Evolutionary conservation across 495 filamentous ascomycete genomes (phyloP).

Genomic region (Penicillium cinerascens): DNA sequence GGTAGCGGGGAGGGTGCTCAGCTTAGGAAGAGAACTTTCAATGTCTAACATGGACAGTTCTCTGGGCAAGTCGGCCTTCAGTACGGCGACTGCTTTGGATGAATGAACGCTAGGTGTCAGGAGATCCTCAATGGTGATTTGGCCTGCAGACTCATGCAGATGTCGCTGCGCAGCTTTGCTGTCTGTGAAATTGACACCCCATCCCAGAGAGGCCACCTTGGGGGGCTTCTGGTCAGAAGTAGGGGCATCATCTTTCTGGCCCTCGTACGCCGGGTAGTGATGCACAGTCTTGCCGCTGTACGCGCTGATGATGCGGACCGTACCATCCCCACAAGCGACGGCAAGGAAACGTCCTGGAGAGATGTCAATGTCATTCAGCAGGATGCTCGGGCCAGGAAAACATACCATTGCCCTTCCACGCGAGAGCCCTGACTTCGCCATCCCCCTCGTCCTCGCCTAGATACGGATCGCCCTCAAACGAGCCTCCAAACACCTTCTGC

Average conservation of each 20-base stretch:
- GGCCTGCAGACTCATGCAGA: slow-evolving; percentile 39
- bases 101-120: slow-evolving; percentile 36
- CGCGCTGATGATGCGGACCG: slow-evolving; percentile 65
- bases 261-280: slow-evolving; percentile 47
- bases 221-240: slow-evolving; percentile 23
- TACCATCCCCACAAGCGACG: slow-evolving; percentile 71
- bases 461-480: slow-evolving; percentile 45
- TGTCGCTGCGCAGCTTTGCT: slow-evolving; percentile 44
- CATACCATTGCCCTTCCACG: slow-evolving; percentile 80
- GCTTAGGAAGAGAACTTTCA: slow-evolving; percentile 73
- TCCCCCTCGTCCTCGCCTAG: slow-evolving; percentile 47
- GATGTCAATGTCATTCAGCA: background rate
- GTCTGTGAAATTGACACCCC: slow-evolving; percentile 66
- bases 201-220: slow-evolving; percentile 64
- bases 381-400: background rate
- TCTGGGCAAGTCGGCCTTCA: slow-evolving; percentile 64
- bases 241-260: slow-evolving; percentile 28
- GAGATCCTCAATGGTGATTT: slow-evolving; percentile 42
- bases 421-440: slow-evolving; percentile 53
- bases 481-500: slow-evolving; percentile 62
- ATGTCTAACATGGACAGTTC: slow-evolving; percentile 76
- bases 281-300: slow-evolving; percentile 77
- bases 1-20: slow-evolving; percentile 66
- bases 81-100: slow-evolving; percentile 37
- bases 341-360: slow-evolving; percentile 64